Evolutionary conservation across 2,329 filamentous ascomycete species (phyloP), one percentile per base, ranked within the genome.

Genomic region (Colletotrichum kahawae): DNA sequence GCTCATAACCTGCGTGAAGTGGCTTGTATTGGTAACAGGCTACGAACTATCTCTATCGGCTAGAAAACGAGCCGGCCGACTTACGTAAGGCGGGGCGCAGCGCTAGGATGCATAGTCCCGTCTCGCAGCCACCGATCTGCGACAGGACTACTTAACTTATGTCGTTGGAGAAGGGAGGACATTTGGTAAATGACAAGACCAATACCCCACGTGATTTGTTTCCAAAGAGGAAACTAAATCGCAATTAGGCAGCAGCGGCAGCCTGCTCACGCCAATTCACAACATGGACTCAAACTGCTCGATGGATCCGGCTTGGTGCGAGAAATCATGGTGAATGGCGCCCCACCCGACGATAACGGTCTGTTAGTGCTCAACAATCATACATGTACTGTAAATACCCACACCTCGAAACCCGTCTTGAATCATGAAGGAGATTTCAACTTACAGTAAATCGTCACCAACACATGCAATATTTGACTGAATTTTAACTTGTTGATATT

Each of bases 321-420:
- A n/a, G 9, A 51, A 6, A 7, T 48, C 18, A 7, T n/a, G 3
- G 38, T 48, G 38, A 48, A 48, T 18, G n/a, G 3, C 14, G 27
- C 63, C 38, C 63, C 29, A 13, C 31, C 56, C 3, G 36, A 21
- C 33, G 62, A 51, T 65, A 65, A 18, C 18, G 62, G 18, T 65
- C 62, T 48, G 62, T 48, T 65, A 65, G 62, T 51, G 62, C 62
- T 65, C 62, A 65, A 65, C 62, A 65, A 48, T 12, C 38, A n/a
- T 2, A 48, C 38, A n/a, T 12, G 38, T 48, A 48, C 38, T n/a
- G 38, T 5, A 0, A n/a, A 43, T 43, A 43, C 38, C 38, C 38
- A n/a, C 38, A 48, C 18, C 38, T 48, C 9, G 3, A 48, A 48
- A 4, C 38, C 38, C 38, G 18, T 1, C 1, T 48, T 12, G 38